Base-by-base conservation (phyloP, 2,329 filamentous ascomycete genomes). In the Fusarium keratoplasticum region DNA sequence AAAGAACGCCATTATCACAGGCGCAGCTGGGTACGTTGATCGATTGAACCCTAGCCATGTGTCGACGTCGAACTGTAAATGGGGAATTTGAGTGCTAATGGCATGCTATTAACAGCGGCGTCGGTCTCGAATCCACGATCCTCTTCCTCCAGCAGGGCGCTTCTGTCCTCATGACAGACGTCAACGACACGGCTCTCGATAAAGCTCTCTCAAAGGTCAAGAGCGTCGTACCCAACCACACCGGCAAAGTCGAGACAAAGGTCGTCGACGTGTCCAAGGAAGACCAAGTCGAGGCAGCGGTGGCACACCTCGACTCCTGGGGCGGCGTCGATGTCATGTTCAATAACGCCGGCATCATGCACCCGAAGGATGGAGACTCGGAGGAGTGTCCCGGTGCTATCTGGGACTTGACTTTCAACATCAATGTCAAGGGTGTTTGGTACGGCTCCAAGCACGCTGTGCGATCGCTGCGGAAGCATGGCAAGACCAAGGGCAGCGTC, bases 331-430 rank as follows among this genome's bases (percentile, higher is more conserved):
- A 98, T 81, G 87, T 97, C 80, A 94, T 97, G 79, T 98, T 97
- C 91, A 98, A 98, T 90, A 98, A 98, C 82, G 95, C 95, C 18
- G 95, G 95, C 64, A 97, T 98, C 83, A 98, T 98, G 95, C 95
- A 97, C 84, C 91, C 90, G 52, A 87, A 92, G 64, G 92, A 94
- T 82, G 91, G 89, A 78, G 92, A 94, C 83, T 94, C 95, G 50
- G 86, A 96, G 80, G 89, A 92, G 81, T 97, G 94, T 1, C 91
- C 94, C 47, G 94, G 97, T 85, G 91, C 90, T 78, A 95, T 97
- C 86, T 98, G 95, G 95, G 94, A 98, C 80, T 85, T 97, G 78
- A 98, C 95, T 3, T 94, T 96, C 74, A 91, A 90, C 81, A 96
- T 97, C 87, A 98, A 98, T 83, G 95, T 98, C 82, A 97, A 98